These are phyloP conservation scores for Emergomyces orientalis DNA, from an alignment of 2,329 filamentous ascomycete species.

Conservation along the genomic window DNA sequence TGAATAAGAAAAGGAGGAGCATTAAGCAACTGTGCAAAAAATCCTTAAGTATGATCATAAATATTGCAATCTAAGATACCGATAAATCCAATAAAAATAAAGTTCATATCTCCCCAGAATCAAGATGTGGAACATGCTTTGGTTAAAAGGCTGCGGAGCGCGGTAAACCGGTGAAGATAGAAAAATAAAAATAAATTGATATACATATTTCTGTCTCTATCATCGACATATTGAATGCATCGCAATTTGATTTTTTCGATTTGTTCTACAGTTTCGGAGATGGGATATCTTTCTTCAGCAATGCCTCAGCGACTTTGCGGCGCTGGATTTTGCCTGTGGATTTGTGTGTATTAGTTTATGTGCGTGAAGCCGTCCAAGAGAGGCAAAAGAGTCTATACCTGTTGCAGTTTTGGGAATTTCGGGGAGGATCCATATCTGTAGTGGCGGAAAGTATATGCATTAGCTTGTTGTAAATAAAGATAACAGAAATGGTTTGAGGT, in stretches of 20 bases:
- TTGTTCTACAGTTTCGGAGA: slow-evolving; percentile 29
- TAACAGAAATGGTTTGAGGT: neutral
- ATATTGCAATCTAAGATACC: neutral
- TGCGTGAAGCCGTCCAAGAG: neutral
- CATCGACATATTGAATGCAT: neutral
- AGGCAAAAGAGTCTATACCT: slow-evolving; percentile 5
- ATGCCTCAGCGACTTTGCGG: slow-evolving; percentile 74
- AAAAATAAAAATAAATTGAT: neutral
- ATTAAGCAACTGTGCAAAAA: neutral
- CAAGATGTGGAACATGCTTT: neutral
- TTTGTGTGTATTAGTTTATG: neutral
- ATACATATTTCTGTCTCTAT: neutral
- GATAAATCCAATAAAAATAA: too few species aligned
- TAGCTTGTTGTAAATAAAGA: neutral
- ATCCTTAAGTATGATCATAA: neutral
- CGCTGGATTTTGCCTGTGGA: slow-evolving; percentile 68
- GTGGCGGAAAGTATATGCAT: neutral
- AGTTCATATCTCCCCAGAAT: neutral
- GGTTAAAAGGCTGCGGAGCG: neutral
- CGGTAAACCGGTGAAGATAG: neutral
- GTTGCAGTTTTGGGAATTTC: slow-evolving; percentile 89
- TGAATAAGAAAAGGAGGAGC: neutral
- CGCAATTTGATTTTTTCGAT: neutral
- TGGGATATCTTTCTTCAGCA: slow-evolving; percentile 59
- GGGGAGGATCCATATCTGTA: slow-evolving; percentile 69